Evolutionary conservation across 305 asterid genomes (phyloP), one percentile per base, ranked within the genome.

Genomic region (Rubia occidens): DNA sequence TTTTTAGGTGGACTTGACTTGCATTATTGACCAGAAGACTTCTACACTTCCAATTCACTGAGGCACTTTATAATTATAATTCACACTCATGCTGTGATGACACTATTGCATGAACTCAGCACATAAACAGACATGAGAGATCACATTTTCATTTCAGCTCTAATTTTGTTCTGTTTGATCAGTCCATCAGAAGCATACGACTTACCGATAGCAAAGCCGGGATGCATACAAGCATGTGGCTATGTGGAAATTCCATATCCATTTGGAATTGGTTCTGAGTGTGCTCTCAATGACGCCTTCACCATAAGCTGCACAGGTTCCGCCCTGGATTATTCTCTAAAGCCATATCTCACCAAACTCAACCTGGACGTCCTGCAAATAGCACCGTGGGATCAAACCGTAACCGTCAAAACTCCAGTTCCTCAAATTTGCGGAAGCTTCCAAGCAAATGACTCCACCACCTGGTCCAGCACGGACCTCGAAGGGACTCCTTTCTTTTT

Each of bases 201-300:
- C 29, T 58, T 70, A 11, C 68, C 67, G 7, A 37, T 70, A 2
- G 78, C 75, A 56, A 70, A 70, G 58, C 75, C 68, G 47, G 74
- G 63, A 13, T 75, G 78, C 65, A 55, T n/a, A 56, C 60, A 47
- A 49, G 39, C 63, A 4, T 75, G 78, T 47, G 78, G 78, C 3
- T n/a, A 55, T 43, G 59, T 75, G 9, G 29, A 54, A 0, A 37
- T 75, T 55, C 78, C 72, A 0, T 75, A 32, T 40, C 78, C 78
- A 32, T 75, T 75, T 45, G 78, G 78, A 63, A 61, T 74, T 9
- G 72, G 74, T 39, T 51, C 66, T 18, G 72, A 56, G 11, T 75
- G 78, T 32, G 62, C 74, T 59, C 67, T 75, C 44, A 44, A 63
- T 26, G 49, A 67, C 13, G 71, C 72, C 45, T 75, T 10, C 71